A percentile compares a stretch with the other conserved stretches of the same genome.
phyloP scores from a whole-genome alignment of 768 basidiomycete species.

The Macrolepiota albuminosa region DNA sequence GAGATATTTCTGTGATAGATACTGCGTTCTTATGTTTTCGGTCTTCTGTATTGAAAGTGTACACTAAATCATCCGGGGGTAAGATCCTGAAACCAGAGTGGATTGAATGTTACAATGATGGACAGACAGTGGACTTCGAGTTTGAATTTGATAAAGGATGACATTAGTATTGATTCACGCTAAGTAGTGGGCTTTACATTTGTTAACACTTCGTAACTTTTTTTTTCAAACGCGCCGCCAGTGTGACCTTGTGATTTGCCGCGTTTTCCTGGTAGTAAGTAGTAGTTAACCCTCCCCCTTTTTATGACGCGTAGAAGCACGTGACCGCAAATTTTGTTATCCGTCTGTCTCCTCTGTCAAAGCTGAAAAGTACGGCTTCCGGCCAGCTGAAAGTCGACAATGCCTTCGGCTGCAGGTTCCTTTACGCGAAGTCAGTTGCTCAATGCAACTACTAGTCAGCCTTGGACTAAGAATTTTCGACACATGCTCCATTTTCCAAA shows the following conservation, averaged over 20 bases:
- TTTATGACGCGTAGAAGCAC: neutral
- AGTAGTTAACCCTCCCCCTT: no score
- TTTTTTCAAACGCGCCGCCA: no score
- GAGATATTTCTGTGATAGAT: neutral
- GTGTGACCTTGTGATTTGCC: no score
- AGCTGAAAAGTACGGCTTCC: neutral
- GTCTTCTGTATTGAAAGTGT: neutral
- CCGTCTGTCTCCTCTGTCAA: neutral
- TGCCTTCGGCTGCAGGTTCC: constrained; percentile 27
- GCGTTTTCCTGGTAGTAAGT: no score
- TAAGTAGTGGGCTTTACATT: no score
- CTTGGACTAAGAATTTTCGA: constrained; percentile 63
- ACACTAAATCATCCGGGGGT: neutral
- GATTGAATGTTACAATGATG: neutral
- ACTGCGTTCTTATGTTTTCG: neutral
- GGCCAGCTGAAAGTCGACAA: constrained; percentile 4
- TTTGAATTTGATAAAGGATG: neutral
- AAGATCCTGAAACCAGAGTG: neutral
- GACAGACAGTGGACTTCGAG: neutral
- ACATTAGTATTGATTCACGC: no score
- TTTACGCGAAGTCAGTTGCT: constrained; percentile 34
- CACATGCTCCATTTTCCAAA: constrained; percentile 63
- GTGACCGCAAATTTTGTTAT: neutral
- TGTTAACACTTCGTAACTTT: no score
- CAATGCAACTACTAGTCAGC: constrained; percentile 42